Evolutionary conservation across 1,139 yeast species (phyloP), one percentile per base, ranked within the genome.

Genomic region (Hyphopichia fennica): DNA sequence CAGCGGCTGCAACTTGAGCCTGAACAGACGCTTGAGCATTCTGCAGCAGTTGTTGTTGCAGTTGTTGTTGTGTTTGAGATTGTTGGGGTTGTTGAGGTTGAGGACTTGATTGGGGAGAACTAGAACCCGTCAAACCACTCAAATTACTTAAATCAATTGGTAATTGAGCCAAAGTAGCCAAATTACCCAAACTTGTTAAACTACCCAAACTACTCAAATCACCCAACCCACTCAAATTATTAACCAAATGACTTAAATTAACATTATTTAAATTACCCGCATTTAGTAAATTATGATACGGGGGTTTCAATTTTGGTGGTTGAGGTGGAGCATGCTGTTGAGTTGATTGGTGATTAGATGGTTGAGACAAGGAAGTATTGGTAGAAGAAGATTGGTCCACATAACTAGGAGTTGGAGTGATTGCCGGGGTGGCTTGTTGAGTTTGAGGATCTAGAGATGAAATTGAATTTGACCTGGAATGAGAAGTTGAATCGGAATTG

Each of bases 211-310:
- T 56, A 38, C 69, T 57, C 38, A 69, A 51, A 42, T 68, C 73
- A 13, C 68, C 65, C 23, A 65, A 43, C 7, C 72, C 73, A 27
- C 73, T 62, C 29, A 73, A 54, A 45, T 70, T 71, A 49, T 73
- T 69, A 19, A 73, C 76, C 49, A 73, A 62, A 44, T 72, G 77
- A 43, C 77, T 69, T 41, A 73, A 50, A 49, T 71, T 73, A 47
- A 73, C 56, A 49, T 72, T 73, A 48, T 73, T 72, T 46, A 73
- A 57, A 49, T 72, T 72, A 3, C 78, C 79, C 2, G 78, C 78
- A 44, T 62, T 63, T 20, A 73, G 54, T 15, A 72, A 47, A 17
- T 27, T 35, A 17, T 35, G 37, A 20, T 23, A 35, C 6, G 17
- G 17, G 3, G 34, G 34, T 31, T 31, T 31, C 8, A 22, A 6